Percentiles rank a stretch among this genome's conserved stretches.
phyloP scores from a whole-genome alignment of 805 yeast genomes.

The Ogataea minuta region DNA sequence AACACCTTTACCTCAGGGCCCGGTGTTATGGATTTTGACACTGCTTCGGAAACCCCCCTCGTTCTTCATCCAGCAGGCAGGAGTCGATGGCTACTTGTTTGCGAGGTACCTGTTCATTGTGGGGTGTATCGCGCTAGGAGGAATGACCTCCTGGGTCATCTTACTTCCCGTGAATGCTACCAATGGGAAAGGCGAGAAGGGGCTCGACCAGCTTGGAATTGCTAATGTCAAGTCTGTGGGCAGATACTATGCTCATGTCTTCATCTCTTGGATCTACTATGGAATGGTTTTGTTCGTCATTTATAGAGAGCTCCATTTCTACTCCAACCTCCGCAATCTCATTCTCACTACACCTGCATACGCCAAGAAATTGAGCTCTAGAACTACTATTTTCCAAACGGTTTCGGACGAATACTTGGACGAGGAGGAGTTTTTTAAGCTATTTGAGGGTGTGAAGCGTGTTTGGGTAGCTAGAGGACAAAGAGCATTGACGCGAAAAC shows the following conservation, averaged over 20 bases:
- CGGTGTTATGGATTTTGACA: constrained; percentile 66
- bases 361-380: constrained; percentile 68
- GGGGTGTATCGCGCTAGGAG: constrained; percentile 50
- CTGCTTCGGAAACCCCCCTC: constrained; percentile 65
- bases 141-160: constrained; percentile 60
- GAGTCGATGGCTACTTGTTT: constrained; percentile 92
- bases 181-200: constrained; percentile 56
- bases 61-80: constrained; percentile 80
- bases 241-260: constrained; percentile 83
- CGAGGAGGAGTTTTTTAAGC: constrained; percentile 66
- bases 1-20: constrained; percentile 67
- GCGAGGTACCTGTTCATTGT: constrained; percentile 69
- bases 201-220: constrained; percentile 75
- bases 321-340: constrained; percentile 72
- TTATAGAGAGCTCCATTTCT: constrained; percentile 80
- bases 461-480: constrained; percentile 77
- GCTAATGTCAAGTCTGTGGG: constrained; percentile 61
- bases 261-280: constrained; percentile 77
- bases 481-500: constrained; percentile 51
- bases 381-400: constrained; percentile 81
- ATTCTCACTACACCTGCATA: constrained; percentile 79
- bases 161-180: constrained; percentile 83
- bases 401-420: constrained; percentile 74
- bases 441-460: constrained; percentile 79
- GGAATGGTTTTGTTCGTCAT: constrained; percentile 67